Evolutionary conservation across 495 filamentous ascomycete species (phyloP), one percentile per base, ranked within the genome.

Genomic region (Pyrenula aspistea): DNA sequence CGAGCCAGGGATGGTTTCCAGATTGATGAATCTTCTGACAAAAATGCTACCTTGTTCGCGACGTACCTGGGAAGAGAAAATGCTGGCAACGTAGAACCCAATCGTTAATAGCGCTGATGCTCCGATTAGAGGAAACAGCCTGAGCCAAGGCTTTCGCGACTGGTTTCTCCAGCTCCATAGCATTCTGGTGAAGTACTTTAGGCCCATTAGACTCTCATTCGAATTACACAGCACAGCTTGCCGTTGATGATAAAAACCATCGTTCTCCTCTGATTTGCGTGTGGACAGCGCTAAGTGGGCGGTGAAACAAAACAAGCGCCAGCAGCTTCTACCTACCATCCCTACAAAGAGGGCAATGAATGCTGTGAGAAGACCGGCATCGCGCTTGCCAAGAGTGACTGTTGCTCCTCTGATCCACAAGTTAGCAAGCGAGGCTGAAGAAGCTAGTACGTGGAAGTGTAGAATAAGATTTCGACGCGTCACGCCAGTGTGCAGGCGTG

Each of bases 311-410:
- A 56, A 10, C 47, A 65, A 48, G 22, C 58, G 53, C 60, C 62
- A 62, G 22, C 59, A 60, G 21, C 58, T 49, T 1, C 25, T 55
- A 53, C 54, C 56, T 2, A 59, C 58, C 10, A 55, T 15, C 19
- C 55, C 49, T 1, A 64, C 60, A 23, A 53, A 65, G 20, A 65
- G 56, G n/a, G 60, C 57, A 1, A 62, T 2, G 22, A 65, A 58
- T 19, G 62, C 62, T 22, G 61, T 60, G 2, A 65, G 25, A 2
- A 62, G 51, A 15, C 51, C 25, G 21, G 54, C 52, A 19, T 57
- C 49, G 12, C 56, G 47, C 1, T 54, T 51, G 1, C 52, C 51
- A 22, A 64, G 55, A 2, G 62, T 64, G 12, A 62, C 47, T 2
- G 62, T 64, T 20, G 57, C 24, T 19, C 62, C 62, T 10, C 53